Conservation (phyloP, 495 filamentous ascomycete genomes). For the Aspergillus sclerotioniger region DNA sequence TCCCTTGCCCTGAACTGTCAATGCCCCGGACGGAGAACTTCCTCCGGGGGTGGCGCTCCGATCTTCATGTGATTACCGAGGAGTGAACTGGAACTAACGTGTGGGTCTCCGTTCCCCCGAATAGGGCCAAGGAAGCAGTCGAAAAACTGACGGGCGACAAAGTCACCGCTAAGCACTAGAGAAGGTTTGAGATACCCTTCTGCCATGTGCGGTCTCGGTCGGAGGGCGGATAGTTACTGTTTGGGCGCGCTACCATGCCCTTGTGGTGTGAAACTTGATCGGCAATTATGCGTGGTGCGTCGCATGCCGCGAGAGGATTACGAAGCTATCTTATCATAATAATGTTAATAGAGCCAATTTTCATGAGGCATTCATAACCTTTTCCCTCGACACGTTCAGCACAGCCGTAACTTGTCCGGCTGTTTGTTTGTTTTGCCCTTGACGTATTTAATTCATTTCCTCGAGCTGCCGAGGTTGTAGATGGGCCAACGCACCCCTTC, state of each 20-base stretch:
- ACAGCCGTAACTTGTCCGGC: too few relatives aligned
- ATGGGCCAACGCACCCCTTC: too few relatives aligned
- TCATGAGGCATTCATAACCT: neutral
- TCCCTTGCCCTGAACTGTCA: neutral
- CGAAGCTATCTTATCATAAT: neutral
- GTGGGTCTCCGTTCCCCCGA: slow-evolving; percentile 27
- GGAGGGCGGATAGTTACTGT: neutral
- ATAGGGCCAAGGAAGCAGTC: slow-evolving; percentile 93
- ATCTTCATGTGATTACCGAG: slow-evolving; percentile 30
- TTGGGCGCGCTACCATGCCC: neutral
- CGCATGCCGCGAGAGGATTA: neutral
- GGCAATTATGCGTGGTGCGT: neutral
- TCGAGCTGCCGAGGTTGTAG: too few relatives aligned
- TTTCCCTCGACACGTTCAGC: neutral
- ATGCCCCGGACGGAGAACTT: neutral
- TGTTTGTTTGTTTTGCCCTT: neutral
- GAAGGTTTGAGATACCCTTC: slow-evolving; percentile 54
- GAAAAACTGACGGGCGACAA: slow-evolving; percentile 93
- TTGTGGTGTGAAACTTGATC: neutral
- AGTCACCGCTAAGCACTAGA: slow-evolving; percentile 97
- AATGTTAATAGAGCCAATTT: slow-evolving; percentile 1
- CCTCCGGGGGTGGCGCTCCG: slow-evolving; percentile 13
- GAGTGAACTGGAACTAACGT: slow-evolving; percentile 35
- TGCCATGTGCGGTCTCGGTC: slow-evolving; percentile 24
- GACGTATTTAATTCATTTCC: too few relatives aligned